A percentile compares a stretch with the other conserved stretches of the same genome.
phyloP scores from a whole-genome alignment of 1,139 yeast species.

The Candida sojae region DNA sequence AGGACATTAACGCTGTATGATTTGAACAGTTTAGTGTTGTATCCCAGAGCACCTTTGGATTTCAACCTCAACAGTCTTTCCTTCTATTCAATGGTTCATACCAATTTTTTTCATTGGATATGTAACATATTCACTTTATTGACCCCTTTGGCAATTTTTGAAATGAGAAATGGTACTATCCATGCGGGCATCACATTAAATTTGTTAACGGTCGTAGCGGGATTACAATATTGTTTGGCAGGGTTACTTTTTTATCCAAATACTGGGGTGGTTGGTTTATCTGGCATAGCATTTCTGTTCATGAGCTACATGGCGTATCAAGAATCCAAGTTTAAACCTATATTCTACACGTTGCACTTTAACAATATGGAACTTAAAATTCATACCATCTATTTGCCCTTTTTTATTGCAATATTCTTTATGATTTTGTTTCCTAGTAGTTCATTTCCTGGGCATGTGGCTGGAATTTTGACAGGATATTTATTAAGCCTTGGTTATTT shows the following conservation, averaged over 20 bases:
- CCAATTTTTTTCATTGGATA: constrained; percentile 59
- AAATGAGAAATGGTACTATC: constrained; percentile 78
- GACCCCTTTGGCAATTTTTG: constrained; percentile 69
- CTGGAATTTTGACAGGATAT: constrained; percentile 43
- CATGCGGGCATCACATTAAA: constrained; percentile 84
- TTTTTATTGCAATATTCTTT: constrained; percentile 52
- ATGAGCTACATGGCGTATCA: constrained; percentile 62
- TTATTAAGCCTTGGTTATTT: constrained; percentile 60
- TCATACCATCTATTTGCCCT: constrained; percentile 67
- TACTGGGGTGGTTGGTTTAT: constrained; percentile 61
- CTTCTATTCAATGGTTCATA: constrained; percentile 74
- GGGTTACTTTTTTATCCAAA: constrained; percentile 58
- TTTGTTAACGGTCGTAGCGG: constrained; percentile 70
- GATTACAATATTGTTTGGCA: constrained; percentile 60
- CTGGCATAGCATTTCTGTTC: constrained; percentile 79
- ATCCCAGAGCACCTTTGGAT: constrained; percentile 57
- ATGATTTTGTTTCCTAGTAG: constrained; percentile 51
- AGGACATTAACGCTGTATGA: constrained; percentile 22
- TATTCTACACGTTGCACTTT: constrained; percentile 21
- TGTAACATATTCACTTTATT: constrained; percentile 61
- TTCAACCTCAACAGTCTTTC: constrained; percentile 67
- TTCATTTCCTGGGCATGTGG: constrained; percentile 72
- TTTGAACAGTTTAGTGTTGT: constrained; percentile 32
- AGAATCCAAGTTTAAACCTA: constrained; percentile 56
- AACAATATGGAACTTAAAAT: constrained; percentile 28